These are phyloP conservation scores for Leptographium procerum DNA, from an alignment of 2,329 filamentous ascomycete genomes.

Conservation along the genomic window DNA sequence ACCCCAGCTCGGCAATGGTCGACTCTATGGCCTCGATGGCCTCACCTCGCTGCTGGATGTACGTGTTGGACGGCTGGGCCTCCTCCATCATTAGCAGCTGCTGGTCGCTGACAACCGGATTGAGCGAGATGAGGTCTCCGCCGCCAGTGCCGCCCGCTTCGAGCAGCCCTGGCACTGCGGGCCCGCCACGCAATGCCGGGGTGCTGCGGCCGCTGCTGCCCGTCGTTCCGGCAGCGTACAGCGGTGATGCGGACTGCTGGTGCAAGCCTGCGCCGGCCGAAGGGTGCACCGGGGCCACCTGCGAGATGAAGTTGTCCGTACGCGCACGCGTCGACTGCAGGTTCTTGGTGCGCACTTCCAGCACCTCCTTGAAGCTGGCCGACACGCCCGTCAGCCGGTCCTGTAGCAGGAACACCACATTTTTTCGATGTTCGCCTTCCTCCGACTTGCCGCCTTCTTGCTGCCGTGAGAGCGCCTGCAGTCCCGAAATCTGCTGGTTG, in stretches of 20 bases:
- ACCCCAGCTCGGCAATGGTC: slow-evolving; percentile 83
- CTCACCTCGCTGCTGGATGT: slow-evolving; percentile 87
- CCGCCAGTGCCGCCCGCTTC: background rate
- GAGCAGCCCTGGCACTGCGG: slow-evolving; percentile 7
- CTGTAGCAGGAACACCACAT: slow-evolving; percentile 85
- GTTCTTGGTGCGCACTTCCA: slow-evolving; percentile 94
- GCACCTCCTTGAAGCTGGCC: slow-evolving; percentile 92
- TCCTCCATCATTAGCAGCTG: slow-evolving; percentile 90
- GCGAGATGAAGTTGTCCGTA: slow-evolving; percentile 93
- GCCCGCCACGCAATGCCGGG: slow-evolving; percentile 8
- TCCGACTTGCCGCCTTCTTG: slow-evolving; percentile 62
- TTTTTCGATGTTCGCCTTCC: slow-evolving; percentile 95
- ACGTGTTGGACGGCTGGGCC: slow-evolving; percentile 71
- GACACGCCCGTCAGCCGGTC: slow-evolving; percentile 86
- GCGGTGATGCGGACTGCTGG: slow-evolving; percentile 60
- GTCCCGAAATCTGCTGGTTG: slow-evolving; percentile 75
- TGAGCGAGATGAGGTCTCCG: slow-evolving; percentile 70
- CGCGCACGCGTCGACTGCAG: slow-evolving; percentile 86
- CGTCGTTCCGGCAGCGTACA: slow-evolving; percentile 61
- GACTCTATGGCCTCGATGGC: slow-evolving; percentile 95
- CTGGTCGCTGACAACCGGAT: slow-evolving; percentile 68
- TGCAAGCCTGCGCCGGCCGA: background rate
- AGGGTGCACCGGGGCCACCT: slow-evolving; percentile 60
- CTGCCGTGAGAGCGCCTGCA: slow-evolving; percentile 68
- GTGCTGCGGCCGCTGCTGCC: slow-evolving; percentile 23